phyloP scores from a whole-genome alignment of 345 rosid genomes.

The Adansonia digitata region DNA sequence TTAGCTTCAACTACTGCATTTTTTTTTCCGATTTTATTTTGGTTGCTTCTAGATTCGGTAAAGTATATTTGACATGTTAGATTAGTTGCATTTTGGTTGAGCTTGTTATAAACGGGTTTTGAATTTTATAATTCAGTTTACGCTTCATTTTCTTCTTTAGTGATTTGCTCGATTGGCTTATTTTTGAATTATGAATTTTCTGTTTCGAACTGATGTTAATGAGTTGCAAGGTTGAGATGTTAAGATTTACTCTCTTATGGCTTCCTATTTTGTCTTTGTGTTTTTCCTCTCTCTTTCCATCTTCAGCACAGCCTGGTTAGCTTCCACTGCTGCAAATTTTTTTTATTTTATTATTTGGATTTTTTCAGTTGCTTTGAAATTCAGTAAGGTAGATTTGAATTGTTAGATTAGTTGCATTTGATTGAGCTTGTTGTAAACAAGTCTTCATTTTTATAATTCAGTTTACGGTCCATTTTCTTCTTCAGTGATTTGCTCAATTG shows the following conservation, averaged over 20 bases:
- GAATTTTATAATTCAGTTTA: not conserved
- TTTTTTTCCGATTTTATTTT: not conserved
- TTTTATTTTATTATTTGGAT: not conserved
- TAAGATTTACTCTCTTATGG: constrained; percentile 29
- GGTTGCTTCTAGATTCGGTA: not conserved
- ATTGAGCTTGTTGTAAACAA: not conserved
- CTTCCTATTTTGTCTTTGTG: constrained; percentile 30
- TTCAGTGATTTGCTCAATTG: no score
- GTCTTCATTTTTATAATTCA: not conserved
- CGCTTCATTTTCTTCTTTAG: not conserved
- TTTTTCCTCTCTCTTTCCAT: constrained; percentile 26
- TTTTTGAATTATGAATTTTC: not conserved
- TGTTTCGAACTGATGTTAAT: not conserved
- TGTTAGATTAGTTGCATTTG: constrained; percentile 5
- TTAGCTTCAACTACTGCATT: constrained; percentile 23
- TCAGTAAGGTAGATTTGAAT: not conserved
- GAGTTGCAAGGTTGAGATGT: constrained; percentile 20
- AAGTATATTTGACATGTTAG: constrained; percentile 3
- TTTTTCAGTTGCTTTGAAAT: not conserved
- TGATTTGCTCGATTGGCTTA: constrained; percentile 1
- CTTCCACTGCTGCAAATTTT: constrained; percentile 12
- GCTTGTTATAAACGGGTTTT: not conserved
- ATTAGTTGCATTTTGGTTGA: constrained; percentile 14
- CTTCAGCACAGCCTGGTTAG: constrained; percentile 49
- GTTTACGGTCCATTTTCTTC: not conserved